phyloP scores from a whole-genome alignment of 768 basidiomycete genomes.

The Auricularia sp. region DNA sequence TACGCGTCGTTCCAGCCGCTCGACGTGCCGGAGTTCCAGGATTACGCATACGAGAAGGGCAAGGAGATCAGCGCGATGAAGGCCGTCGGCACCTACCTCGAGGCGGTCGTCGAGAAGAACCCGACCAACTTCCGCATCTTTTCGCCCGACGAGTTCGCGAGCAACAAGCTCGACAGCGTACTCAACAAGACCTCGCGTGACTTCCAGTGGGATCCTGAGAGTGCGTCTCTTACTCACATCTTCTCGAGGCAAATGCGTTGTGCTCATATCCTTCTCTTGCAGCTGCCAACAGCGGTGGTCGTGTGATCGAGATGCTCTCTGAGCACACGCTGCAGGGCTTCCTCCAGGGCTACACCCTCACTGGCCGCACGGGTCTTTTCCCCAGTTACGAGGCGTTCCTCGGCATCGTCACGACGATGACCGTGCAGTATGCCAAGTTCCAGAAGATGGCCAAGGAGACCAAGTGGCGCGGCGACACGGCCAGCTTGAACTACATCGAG shows the following conservation, averaged over 20 bases:
- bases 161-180: constrained; percentile 80
- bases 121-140: constrained; percentile 77
- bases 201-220: constrained; percentile 69
- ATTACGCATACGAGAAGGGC: constrained; percentile 42
- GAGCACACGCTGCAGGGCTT: constrained; percentile 86
- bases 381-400: constrained; percentile 89
- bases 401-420: constrained; percentile 84
- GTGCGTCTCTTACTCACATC: constrained; percentile 5
- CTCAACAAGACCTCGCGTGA: constrained; percentile 59
- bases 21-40: constrained; percentile 54
- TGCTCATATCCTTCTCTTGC: neutral
- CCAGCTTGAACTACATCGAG: constrained; percentile 78
- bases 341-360: constrained; percentile 88
- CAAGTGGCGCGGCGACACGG: constrained; percentile 59
- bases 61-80: constrained; percentile 71
- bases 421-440: constrained; percentile 85
- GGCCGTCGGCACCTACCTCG: constrained; percentile 46
- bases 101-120: constrained; percentile 55
- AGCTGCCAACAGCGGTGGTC: constrained; percentile 51
- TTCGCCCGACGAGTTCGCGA: constrained; percentile 80
- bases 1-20: constrained; percentile 56
- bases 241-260: too few species aligned
- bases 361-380: constrained; percentile 77
- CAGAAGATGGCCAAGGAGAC: constrained; percentile 69
- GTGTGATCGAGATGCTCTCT: constrained; percentile 80